These are phyloP conservation scores for Lactarius vividus DNA, from an alignment of 768 basidiomycete genomes.

Conservation along the genomic window DNA sequence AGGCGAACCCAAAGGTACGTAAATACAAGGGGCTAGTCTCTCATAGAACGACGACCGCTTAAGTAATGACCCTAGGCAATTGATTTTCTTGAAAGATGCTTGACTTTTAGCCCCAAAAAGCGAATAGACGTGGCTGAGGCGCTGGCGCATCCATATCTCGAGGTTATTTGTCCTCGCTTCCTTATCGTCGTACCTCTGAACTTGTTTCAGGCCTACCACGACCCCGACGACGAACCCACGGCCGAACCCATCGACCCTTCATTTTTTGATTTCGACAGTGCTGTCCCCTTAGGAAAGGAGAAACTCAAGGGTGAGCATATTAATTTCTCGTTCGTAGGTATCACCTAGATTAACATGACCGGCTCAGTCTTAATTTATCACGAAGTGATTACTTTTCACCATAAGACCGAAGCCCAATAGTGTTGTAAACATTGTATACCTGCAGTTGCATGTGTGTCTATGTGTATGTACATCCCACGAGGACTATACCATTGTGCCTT, in stretches of 20 bases:
- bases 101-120: conserved; percentile 84
- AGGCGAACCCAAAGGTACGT: conserved; percentile 64
- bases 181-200: conserved; percentile 1
- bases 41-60: conserved; percentile 2
- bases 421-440: conserved; percentile 14
- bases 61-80: conserved; percentile 48
- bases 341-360: not conserved
- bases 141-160: conserved; percentile 84
- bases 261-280: conserved; percentile 83
- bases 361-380: conserved; percentile 26
- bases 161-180: conserved; percentile 44
- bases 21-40: not conserved
- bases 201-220: conserved; percentile 70
- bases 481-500: conserved; percentile 21
- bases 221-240: conserved; percentile 83
- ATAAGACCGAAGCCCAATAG: conserved; percentile 15
- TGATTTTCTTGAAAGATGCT: conserved; percentile 74
- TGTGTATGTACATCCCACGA: conserved; percentile 13
- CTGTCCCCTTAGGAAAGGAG: conserved; percentile 61
- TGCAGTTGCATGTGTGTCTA: not conserved
- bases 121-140: conserved; percentile 88
- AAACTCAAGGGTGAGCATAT: conserved; percentile 56
- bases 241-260: conserved; percentile 71
- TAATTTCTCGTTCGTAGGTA: not conserved
- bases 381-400: conserved; percentile 22